Conservation (phyloP, 768 basidiomycete genomes). For the Auricularia heimuer region DNA sequence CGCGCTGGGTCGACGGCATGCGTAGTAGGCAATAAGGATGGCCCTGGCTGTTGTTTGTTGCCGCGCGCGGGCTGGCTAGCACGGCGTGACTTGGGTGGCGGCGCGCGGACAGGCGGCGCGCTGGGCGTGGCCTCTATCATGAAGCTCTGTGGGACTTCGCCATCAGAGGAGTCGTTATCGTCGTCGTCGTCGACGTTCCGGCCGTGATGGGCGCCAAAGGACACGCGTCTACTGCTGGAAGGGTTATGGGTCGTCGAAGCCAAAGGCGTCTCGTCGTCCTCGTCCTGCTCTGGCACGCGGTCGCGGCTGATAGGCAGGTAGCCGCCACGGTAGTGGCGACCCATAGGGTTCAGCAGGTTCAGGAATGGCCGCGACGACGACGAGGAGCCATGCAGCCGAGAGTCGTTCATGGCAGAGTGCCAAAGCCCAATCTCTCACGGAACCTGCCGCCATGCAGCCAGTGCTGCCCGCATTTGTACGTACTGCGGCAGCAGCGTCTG, state of each 20-base stretch:
- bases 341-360: constrained; percentile 74
- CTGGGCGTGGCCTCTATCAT: constrained; percentile 62
- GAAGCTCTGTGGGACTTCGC: constrained; percentile 78
- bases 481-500: neutral
- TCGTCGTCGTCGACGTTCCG: constrained; percentile 40
- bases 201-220: constrained; percentile 53
- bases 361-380: constrained; percentile 69
- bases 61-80: neutral
- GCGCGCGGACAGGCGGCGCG: constrained; percentile 1
- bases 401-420: constrained; percentile 1
- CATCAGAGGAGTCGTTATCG: constrained; percentile 59
- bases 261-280: constrained; percentile 34
- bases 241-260: constrained; percentile 53
- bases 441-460: no score
- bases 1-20: neutral
- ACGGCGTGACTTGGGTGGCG: constrained; percentile 5
- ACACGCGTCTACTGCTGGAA: constrained; percentile 35
- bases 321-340: constrained; percentile 52
- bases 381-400: constrained; percentile 12
- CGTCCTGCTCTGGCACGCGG: constrained; percentile 63
- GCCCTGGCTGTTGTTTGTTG: neutral
- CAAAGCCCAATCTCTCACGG: no score
- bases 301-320: constrained; percentile 56
- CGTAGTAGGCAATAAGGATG: neutral
- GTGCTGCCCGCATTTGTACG: neutral